Evolutionary conservation across 768 basidiomycete genomes (phyloP).

Genomic region (Tricholoma hemisulphureum): DNA sequence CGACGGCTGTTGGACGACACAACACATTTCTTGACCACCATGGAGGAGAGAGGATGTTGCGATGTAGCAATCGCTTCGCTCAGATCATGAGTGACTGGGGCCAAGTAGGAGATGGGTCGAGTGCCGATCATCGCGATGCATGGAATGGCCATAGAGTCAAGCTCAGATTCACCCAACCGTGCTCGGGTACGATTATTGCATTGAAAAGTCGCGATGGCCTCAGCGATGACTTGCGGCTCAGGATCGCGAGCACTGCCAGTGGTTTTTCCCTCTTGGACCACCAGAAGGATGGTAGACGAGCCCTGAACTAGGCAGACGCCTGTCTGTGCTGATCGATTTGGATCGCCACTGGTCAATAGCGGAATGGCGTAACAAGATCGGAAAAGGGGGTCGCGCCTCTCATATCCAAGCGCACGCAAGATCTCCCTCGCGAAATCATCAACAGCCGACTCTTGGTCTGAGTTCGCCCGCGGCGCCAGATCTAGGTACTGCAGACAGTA

Average conservation of each 20-base stretch:
- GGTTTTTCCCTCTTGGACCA: slow-evolving; percentile 14
- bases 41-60: slow-evolving; percentile 21
- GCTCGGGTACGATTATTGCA: slow-evolving; percentile 26
- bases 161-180: slow-evolving; percentile 12
- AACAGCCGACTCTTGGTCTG: slow-evolving; percentile 5
- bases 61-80: slow-evolving; percentile 24
- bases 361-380: slow-evolving; percentile 12
- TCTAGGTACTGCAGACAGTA: slow-evolving; percentile 16
- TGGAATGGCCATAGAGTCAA: slow-evolving; percentile 31
- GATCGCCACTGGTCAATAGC: slow-evolving; percentile 18
- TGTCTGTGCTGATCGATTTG: slow-evolving; percentile 5
- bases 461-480: slow-evolving; percentile 10
- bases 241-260: slow-evolving; percentile 1
- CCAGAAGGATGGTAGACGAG: slow-evolving; percentile 14
- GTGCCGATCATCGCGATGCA: slow-evolving; percentile 35
- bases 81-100: slow-evolving; percentile 31
- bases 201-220: slow-evolving; percentile 32
- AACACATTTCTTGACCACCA: slow-evolving; percentile 27
- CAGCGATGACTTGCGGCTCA: slow-evolving; percentile 27
- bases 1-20: slow-evolving; percentile 1
- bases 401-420: slow-evolving; percentile 10
- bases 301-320: slow-evolving; percentile 11
- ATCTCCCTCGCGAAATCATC: slow-evolving; percentile 15
- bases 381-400: slow-evolving; percentile 5
- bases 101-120: slow-evolving; percentile 32